Evolutionary conservation across 116 monocot species (phyloP).

Genomic region (Zostera marina): DNA sequence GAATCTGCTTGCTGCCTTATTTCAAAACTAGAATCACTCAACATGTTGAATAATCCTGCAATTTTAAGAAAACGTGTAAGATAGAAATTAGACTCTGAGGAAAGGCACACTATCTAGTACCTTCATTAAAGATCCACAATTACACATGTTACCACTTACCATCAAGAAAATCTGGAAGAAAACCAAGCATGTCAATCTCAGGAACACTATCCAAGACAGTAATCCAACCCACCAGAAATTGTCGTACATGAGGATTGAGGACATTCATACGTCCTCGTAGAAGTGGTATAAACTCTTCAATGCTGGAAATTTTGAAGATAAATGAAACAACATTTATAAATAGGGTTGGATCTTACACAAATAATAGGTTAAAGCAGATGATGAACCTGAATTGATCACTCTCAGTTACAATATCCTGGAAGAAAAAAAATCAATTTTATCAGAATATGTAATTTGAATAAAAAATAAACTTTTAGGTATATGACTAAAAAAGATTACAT

Average conservation of each 20-base stretch:
- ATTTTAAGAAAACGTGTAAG: conserved; percentile 7
- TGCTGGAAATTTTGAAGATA: conserved; percentile 36
- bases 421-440: conserved; percentile 3
- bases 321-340: conserved; percentile 4
- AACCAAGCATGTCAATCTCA: conserved; percentile 99
- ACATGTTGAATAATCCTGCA: conserved; percentile 86
- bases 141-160: conserved; percentile 25
- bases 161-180: conserved; percentile 99
- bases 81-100: background rate
- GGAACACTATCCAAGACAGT: conserved; percentile 96
- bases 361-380: conserved; percentile 1
- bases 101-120: background rate
- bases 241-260: conserved; percentile 83
- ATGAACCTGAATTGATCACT: conserved; percentile 59
- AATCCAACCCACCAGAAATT: conserved; percentile 99
- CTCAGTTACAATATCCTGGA: conserved; percentile 3
- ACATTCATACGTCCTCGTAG: conserved; percentile 97
- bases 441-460: background rate
- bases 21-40: conserved; percentile 92
- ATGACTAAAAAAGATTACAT: conserved; percentile 2
- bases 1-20: conserved; percentile 92
- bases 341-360: background rate
- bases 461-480: background rate
- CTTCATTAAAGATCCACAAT: background rate
- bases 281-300: conserved; percentile 98